phyloP scores from a whole-genome alignment of 2,329 filamentous ascomycete genomes.

The Stylonectria norvegica region DNA sequence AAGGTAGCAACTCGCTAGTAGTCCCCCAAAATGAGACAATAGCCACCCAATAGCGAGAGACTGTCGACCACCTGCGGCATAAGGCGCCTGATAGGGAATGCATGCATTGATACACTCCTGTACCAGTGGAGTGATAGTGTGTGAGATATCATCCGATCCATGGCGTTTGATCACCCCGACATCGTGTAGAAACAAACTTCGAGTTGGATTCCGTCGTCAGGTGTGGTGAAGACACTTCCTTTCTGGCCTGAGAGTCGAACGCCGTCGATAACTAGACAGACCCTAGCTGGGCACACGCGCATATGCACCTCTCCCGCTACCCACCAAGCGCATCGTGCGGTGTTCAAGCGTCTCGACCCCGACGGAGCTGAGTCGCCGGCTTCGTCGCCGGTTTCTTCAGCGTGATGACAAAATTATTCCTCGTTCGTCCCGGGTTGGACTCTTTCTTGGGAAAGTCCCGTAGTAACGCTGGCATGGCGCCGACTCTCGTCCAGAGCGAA shows the following conservation, averaged over 20 bases:
- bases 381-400: slow-evolving; percentile 43
- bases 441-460: slow-evolving; percentile 59
- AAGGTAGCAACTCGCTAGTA: slow-evolving; percentile 24
- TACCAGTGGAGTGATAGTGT: slow-evolving; percentile 20
- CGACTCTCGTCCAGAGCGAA: slow-evolving; percentile 69
- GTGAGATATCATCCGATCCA: slow-evolving; percentile 6
- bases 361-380: slow-evolving; percentile 17
- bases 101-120: slow-evolving; percentile 14
- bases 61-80: slow-evolving; percentile 16
- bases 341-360: slow-evolving; percentile 10
- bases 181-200: slow-evolving; percentile 4
- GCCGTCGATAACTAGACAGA: slow-evolving; percentile 1
- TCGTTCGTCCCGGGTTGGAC: slow-evolving; percentile 66
- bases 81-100: slow-evolving; percentile 17
- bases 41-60: slow-evolving; percentile 25
- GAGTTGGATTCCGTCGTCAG: slow-evolving; percentile 6
- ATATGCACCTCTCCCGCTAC: slow-evolving; percentile 20
- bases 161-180: too few species aligned
- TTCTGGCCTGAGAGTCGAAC: slow-evolving; percentile 8
- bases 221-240: slow-evolving; percentile 6
- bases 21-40: slow-evolving; percentile 22
- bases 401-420: slow-evolving; percentile 90
- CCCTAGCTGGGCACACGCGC: slow-evolving; percentile 24
- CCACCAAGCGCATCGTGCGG: slow-evolving; percentile 15
- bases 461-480: slow-evolving; percentile 10